Evolutionary conservation across 805 yeast species (phyloP).

Genomic region (Candida pseudoglaebosa): DNA sequence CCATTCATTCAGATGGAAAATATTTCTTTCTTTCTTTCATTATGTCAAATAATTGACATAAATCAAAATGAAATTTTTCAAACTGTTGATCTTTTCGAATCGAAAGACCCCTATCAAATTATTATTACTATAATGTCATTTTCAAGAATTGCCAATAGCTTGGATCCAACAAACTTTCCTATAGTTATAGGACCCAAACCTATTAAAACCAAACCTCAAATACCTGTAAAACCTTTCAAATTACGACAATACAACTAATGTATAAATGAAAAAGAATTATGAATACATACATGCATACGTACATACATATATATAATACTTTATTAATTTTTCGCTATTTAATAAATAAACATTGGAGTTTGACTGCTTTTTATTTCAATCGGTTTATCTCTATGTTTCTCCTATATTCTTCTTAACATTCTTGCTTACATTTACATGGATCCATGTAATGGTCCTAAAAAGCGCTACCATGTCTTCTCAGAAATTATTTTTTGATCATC

Average conservation of each 20-base stretch:
- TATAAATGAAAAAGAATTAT: not conserved
- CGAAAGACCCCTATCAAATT: constrained; percentile 73
- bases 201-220: constrained; percentile 45
- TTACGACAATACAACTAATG: constrained; percentile 6
- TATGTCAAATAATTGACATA: constrained; percentile 61
- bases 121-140: constrained; percentile 69
- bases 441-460: not conserved
- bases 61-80: constrained; percentile 81
- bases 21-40: constrained; percentile 63
- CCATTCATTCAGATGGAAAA: constrained; percentile 84
- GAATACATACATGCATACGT: not conserved
- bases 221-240: constrained; percentile 54
- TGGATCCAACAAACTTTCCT: constrained; percentile 21
- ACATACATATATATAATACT: not conserved
- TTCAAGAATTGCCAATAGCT: constrained; percentile 61
- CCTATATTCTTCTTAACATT: too few relatives aligned
- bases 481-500: not conserved
- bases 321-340: too few relatives aligned
- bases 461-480: not conserved
- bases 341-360: too few relatives aligned
- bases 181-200: constrained; percentile 39
- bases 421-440: not conserved
- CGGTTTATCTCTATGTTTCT: too few relatives aligned
- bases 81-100: constrained; percentile 71
- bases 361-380: too few relatives aligned